Evolutionary conservation across 2,329 filamentous ascomycete species (phyloP), one percentile per base, ranked within the genome.

Genomic region (Xylaria sp.): DNA sequence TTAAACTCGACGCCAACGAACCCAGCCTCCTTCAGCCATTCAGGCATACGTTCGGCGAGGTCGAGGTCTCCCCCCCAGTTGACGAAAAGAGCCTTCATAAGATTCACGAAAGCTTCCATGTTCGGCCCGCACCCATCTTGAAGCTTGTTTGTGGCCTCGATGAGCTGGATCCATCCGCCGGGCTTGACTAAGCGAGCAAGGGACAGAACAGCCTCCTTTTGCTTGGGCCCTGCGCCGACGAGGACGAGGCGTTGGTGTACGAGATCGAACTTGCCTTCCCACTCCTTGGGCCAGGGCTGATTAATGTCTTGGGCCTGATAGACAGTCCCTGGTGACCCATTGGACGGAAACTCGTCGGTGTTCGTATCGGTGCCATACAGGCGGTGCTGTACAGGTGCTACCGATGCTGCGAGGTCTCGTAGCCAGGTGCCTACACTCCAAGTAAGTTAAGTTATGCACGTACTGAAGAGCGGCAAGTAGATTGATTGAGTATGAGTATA

Each of bases 131-230:
- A 57, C 12, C 27, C 30, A 6, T 64, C 53, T 27, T 14, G 39
- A 21, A 64, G 39, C 24, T 51, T 34, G 30, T 64, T 57, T 21
- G 61, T 58, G 24, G 61, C 61, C 45, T 64, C 61, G 34, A 58
- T 64, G 61, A 64, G 34, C 53, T 64, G 61, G 39, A 64, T 51
- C 61, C 61, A 64, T n/a, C 61, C 61, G 14, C 61, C 61, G 45
- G 61, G 61, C 27, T 36, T 58, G 24, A 64, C 61, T 17, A 58
- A 36, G 17, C 42, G 32, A 7, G 12, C n/a, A 8, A 57, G 54
- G 4, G 53, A 48, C 39, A 32, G n/a, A 34, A 57, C 8, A 4
- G 54, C 61, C 1, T 64, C 54, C 53, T 51, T 51, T 30, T 58
- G 53, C 21, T 50, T 50, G 30, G 61, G 24, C 7, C 61, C 61